Base-by-base conservation (phyloP, 176 grass and related monocot genomes). In the Elymus sibiricus region DNA sequence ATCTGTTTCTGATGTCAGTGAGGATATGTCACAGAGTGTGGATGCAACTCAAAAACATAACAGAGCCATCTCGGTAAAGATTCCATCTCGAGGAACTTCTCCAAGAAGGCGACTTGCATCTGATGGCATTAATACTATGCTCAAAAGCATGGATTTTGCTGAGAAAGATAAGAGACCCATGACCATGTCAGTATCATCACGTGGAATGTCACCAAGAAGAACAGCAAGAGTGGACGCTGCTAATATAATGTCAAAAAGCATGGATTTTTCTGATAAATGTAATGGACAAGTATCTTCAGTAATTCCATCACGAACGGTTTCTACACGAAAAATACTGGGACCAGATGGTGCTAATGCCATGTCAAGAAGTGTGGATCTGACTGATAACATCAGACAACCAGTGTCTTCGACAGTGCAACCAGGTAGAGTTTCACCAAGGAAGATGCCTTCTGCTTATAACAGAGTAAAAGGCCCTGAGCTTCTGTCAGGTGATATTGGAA, bases 351-450 rank as follows among this genome's bases (percentile, higher is more conserved):
- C 60, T 81, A 91, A 88, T 77, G 85, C 85, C n/a, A 85, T 88
- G 77, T 91, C 89, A 85, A 91, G 85, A 88, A 91, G 89, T 64
- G 80, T 91, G 77, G 89, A 91, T 84, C 77, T 85, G 32, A 62
- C 76, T 81, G 85, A 88, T 76, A 88, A 91, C 62, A 70, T 81
- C 62, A 85, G 64, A 51, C 81, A 88, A 38, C 62, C 86, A 39
- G 83, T 84, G 49, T 69, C 85, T 84, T 90, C 85, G 69, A 84
- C 68, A 10, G 77, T 91, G 46, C 49, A 70, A 83, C 39, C 88
- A 86, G 32, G 73, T 28, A 71, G 88, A 86, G 56, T 82, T 43
- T 90, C 88, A 56, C 88, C 88, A 44, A 86, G 77, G 49, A 94
- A 89, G 87, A 88, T 66, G 11, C 31, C 85, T 73, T 47, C 55